A percentile compares a stretch with the other conserved stretches of the same genome.
phyloP scores from a whole-genome alignment of 139 green algal genomes.

The Chlorella sp. region DNA sequence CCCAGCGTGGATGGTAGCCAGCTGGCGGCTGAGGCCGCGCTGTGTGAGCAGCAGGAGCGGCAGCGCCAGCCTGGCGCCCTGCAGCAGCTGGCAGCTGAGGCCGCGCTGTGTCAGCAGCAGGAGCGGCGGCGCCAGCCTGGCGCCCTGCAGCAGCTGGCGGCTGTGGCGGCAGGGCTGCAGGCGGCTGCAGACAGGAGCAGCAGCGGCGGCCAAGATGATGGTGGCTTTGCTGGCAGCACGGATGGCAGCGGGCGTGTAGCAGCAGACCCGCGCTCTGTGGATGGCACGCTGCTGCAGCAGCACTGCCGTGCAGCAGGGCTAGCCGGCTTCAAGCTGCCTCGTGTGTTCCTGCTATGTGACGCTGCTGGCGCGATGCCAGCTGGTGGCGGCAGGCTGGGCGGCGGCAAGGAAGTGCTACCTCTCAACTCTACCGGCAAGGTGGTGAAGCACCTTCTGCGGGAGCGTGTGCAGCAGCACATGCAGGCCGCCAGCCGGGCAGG shows the following conservation, averaged over 20 bases:
- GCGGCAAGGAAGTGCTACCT: conserved; percentile 49
- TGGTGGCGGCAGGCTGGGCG: background rate
- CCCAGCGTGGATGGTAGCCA: background rate
- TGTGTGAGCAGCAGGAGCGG: background rate
- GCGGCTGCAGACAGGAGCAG: conserved; percentile 7
- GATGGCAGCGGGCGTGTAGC: background rate
- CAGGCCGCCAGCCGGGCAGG: background rate
- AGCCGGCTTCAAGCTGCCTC: conserved; percentile 76
- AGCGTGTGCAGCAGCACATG: conserved; percentile 33
- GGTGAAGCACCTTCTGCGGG: conserved; percentile 62
- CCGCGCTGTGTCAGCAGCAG: background rate
- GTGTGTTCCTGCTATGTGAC: conserved; percentile 36
- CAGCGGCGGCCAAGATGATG: conserved; percentile 1
- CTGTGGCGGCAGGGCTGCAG: background rate
- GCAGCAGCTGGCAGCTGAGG: background rate
- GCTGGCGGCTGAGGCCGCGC: background rate
- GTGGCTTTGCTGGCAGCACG: background rate
- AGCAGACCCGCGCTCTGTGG: background rate
- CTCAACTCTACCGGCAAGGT: conserved; percentile 77
- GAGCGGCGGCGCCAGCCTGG: background rate
- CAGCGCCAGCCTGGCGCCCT: background rate
- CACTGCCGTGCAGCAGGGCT: conserved; percentile 62
- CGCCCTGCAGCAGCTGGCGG: background rate
- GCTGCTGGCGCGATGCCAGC: background rate
- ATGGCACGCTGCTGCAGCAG: conserved; percentile 53